These are phyloP conservation scores for Sporothrix schenckii DNA, from an alignment of 2,329 filamentous ascomycete species.

Conservation along the genomic window DNA sequence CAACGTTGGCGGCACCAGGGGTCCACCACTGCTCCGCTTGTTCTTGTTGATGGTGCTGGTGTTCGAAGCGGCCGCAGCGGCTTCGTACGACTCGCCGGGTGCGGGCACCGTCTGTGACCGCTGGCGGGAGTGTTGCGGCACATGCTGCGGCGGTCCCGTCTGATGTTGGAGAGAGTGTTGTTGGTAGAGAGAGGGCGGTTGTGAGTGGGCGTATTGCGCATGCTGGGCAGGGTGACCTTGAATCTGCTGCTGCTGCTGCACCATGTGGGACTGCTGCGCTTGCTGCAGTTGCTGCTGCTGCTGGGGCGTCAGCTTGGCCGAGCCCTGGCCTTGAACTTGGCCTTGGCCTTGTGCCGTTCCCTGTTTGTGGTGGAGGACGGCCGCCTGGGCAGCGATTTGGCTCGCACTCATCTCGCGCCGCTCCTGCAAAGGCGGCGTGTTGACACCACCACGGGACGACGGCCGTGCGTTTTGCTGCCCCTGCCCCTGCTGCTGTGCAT, in stretches of 20 bases:
- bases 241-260: slow-evolving; percentile 51
- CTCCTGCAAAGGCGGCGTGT: slow-evolving; percentile 33
- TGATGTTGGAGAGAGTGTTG: slow-evolving; percentile 53
- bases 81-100: slow-evolving; percentile 51
- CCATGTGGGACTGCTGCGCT: slow-evolving; percentile 46
- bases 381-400: slow-evolving; percentile 78
- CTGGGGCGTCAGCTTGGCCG: slow-evolving; percentile 34
- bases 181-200: slow-evolving; percentile 40
- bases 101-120: slow-evolving; percentile 74
- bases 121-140: slow-evolving; percentile 58
- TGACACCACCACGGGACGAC: not conserved
- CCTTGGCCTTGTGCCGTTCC: not conserved
- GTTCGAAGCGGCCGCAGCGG: slow-evolving; percentile 34
- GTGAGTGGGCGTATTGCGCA: slow-evolving; percentile 33
- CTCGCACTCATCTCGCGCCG: slow-evolving; percentile 60
- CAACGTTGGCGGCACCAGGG: slow-evolving; percentile 63
- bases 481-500: slow-evolving; percentile 41
- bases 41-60: slow-evolving; percentile 39
- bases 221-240: slow-evolving; percentile 46
- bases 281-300: slow-evolving; percentile 56
- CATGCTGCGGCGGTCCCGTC: slow-evolving; percentile 48
- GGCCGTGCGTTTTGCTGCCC: slow-evolving; percentile 23
- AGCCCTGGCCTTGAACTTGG: not conserved
- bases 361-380: slow-evolving; percentile 67
- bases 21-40: slow-evolving; percentile 52